Base-by-base conservation (phyloP, 306 rosid species). In the Gastrolobium villosum region DNA sequence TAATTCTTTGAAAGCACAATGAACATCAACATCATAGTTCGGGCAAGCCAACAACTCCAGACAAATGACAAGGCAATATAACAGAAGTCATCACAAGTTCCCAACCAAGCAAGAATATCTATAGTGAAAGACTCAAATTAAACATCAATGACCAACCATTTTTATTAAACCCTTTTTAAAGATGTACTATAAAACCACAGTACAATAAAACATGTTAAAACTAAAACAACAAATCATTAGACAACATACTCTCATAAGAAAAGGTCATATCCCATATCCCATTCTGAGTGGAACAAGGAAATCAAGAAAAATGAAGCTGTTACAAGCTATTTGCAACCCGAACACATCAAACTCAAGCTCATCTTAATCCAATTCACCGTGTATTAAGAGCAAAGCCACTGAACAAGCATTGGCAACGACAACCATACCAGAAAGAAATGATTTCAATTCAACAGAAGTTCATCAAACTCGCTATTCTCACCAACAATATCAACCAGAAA, bases 11-110 rank as follows among this genome's bases (percentile, higher is more conserved):
- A 50, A 76, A 64, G 48, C 54, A 59, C 72, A 80, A 1, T 4
- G 35, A 60, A 32, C 66, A 61, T 6, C 54, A 60, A 32, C 66
- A 61, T 6, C 54, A 10, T 9, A 10, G 36, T 63, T 75, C 13
- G 2, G 32, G 26, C 76, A 75, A 36, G 32, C 55, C 68, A 76
- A 35, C 56, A 43, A 32, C 46, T 35, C 26, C 3, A 11, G 13
- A 37, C 39, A 70, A 62, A 77, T 36, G 36, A 36, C 44, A 57
- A 55, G 70, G 44, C 45, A 49, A 76, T 28, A 65, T 43, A 72
- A n/a, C 14, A 9, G 41, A 61, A 10, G 5, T 34, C 43, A 39
- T 61, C 55, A 43, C 6, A 26, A 6, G 2, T 69, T 63, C 74
- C 15, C 28, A 79, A 43, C 10, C 32, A 55, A 32, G 67, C 45